These are phyloP conservation scores for Globisporangium apiculatum DNA, from an alignment of 352 stramenopile species.

Conservation along the genomic window DNA sequence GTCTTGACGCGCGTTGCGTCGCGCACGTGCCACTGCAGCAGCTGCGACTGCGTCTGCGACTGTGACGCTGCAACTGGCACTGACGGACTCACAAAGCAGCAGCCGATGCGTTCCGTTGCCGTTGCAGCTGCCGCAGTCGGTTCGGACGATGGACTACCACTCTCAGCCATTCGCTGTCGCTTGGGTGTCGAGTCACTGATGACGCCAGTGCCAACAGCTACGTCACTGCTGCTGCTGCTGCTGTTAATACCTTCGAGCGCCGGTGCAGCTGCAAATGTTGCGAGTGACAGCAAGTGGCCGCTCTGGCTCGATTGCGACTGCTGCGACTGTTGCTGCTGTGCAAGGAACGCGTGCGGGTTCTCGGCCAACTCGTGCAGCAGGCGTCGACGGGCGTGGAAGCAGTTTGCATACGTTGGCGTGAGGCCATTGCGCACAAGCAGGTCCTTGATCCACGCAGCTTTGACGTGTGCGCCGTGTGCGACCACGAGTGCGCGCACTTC, in stretches of 20 bases:
- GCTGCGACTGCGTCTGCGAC: not conserved
- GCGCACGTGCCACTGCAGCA: constrained; percentile 7
- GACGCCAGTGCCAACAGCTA: no score
- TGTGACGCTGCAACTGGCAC: not conserved
- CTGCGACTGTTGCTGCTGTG: not conserved
- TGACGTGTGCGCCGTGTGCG: not conserved
- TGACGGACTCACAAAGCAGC: constrained; percentile 6
- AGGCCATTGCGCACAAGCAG: not conserved
- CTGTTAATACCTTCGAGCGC: no score
- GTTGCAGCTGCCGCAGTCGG: not conserved
- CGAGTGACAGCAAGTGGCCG: not conserved
- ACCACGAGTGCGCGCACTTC: constrained; percentile 4
- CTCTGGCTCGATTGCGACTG: not conserved
- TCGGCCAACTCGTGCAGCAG: constrained; percentile 3
- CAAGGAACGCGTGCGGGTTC: not conserved
- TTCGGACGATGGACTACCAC: no score
- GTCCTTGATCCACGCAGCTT: constrained; percentile 6
- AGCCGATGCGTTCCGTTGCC: not conserved
- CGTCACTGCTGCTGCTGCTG: not conserved
- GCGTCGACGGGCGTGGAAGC: constrained; percentile 6
- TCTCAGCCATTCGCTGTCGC: no score
- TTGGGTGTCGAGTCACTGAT: no score
- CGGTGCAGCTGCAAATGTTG: not conserved
- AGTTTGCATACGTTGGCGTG: constrained; percentile 5
- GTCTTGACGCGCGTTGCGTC: not conserved